Evolutionary conservation across 371 early-diverging fungal genomes (phyloP).

Genomic region (Mortierella sp.): DNA sequence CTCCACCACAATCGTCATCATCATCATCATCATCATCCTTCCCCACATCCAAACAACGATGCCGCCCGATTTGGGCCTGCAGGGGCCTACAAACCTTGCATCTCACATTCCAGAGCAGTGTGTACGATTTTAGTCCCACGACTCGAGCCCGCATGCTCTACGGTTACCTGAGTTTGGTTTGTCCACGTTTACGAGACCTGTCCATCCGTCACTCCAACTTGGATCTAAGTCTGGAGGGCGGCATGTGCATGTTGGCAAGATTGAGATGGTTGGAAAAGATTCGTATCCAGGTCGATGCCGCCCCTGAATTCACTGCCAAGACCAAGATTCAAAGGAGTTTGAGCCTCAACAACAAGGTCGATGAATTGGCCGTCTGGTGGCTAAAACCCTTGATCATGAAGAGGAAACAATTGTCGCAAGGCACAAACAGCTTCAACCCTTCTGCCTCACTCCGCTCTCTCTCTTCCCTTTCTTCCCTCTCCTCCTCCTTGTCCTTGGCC

Average conservation of each 20-base stretch:
- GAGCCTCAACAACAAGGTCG: too few relatives aligned
- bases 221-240: background rate
- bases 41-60: background rate
- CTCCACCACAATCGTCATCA: too few relatives aligned
- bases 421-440: too few relatives aligned
- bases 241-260: background rate
- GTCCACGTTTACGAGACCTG: background rate
- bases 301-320: background rate
- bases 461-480: too few relatives aligned
- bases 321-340: background rate
- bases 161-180: background rate
- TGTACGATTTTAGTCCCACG: background rate
- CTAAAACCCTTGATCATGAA: too few relatives aligned
- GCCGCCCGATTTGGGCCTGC: constrained; percentile 1
- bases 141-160: background rate
- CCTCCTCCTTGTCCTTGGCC: too few relatives aligned
- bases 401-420: too few relatives aligned
- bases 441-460: too few relatives aligned
- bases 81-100: background rate
- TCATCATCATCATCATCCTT: background rate
- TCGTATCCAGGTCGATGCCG: background rate
- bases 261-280: background rate
- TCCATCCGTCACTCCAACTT: background rate
- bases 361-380: too few relatives aligned
- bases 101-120: background rate